phyloP scores from a whole-genome alignment of 176 grass and related monocot species.

The Tuctoria greenei region DNA sequence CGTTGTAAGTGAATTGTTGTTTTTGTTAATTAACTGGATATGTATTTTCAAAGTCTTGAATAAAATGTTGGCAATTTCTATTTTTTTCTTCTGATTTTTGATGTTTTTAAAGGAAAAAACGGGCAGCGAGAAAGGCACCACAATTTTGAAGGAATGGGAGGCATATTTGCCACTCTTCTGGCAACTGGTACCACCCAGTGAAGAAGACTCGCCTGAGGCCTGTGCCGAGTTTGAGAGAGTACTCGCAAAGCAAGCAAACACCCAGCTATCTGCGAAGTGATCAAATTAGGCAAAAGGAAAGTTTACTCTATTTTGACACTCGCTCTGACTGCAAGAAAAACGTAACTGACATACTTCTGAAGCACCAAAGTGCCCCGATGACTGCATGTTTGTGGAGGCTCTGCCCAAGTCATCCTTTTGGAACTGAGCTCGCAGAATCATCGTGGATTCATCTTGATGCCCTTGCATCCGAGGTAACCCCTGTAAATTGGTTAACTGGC shows the following conservation, averaged over 20 bases:
- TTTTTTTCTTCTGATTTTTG: constrained; percentile 13
- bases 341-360: constrained; percentile 13
- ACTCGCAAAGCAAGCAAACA: constrained; percentile 62
- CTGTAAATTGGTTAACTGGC: constrained; percentile 56
- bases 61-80: not conserved
- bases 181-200: constrained; percentile 97
- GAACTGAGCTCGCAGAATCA: constrained; percentile 28
- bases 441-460: constrained; percentile 20
- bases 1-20: constrained; percentile 62
- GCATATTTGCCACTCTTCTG: constrained; percentile 93
- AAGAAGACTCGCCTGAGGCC: constrained; percentile 99
- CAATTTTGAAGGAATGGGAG: constrained; percentile 91
- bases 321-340: not conserved
- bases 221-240: constrained; percentile 92
- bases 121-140: constrained; percentile 79
- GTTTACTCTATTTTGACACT: constrained; percentile 10
- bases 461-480: constrained; percentile 45
- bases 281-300: not conserved
- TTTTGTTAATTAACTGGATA: not conserved
- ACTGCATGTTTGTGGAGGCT: constrained; percentile 43
- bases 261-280: constrained; percentile 65
- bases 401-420: constrained; percentile 37
- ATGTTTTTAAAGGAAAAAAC: constrained; percentile 77
- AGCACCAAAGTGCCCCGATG: constrained; percentile 19
- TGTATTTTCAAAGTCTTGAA: not conserved